Conservation (phyloP, 2,329 filamentous ascomycete species). For the Penicillium decumbens region DNA sequence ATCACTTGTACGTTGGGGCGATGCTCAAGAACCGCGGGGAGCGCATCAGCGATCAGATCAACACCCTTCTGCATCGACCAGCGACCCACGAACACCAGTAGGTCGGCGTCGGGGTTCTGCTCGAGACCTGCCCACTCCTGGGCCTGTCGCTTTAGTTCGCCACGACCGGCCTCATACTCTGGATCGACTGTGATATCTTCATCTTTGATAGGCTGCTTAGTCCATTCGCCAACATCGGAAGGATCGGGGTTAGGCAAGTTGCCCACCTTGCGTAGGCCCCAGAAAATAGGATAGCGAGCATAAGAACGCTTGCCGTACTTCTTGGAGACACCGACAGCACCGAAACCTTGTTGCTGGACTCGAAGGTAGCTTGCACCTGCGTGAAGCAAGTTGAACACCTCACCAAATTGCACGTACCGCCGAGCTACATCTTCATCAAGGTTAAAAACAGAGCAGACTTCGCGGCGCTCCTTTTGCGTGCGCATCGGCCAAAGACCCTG, state of each 20-base stretch:
- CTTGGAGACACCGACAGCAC: conserved; percentile 64
- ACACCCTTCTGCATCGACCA: conserved; percentile 67
- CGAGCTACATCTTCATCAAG: conserved; percentile 54
- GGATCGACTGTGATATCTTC: conserved; percentile 51
- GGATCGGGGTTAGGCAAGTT: conserved; percentile 63
- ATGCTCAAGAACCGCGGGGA: conserved; percentile 59
- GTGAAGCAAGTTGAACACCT: conserved; percentile 65
- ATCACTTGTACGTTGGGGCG: conserved; percentile 59
- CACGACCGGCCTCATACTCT: conserved; percentile 52
- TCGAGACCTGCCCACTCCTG: conserved; percentile 65
- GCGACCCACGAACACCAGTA: conserved; percentile 64
- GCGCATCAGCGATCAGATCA: conserved; percentile 64
- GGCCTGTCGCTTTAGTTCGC: conserved; percentile 55
- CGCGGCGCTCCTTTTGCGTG: conserved; percentile 55
- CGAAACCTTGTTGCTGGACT: conserved; percentile 63
- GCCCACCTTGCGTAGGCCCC: conserved; percentile 60
- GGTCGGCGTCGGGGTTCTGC: conserved; percentile 58
- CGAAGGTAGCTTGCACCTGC: conserved; percentile 63
- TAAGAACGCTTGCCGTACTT: conserved; percentile 66
- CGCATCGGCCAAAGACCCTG: conserved; percentile 66
- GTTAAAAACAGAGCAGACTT: conserved; percentile 63
- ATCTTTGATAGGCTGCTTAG: conserved; percentile 49
- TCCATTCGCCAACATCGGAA: conserved; percentile 59
- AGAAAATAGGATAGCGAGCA: conserved; percentile 65
- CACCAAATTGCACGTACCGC: conserved; percentile 63